Base-by-base conservation (phyloP, 306 rosid species). In the Cicer arietinum region DNA sequence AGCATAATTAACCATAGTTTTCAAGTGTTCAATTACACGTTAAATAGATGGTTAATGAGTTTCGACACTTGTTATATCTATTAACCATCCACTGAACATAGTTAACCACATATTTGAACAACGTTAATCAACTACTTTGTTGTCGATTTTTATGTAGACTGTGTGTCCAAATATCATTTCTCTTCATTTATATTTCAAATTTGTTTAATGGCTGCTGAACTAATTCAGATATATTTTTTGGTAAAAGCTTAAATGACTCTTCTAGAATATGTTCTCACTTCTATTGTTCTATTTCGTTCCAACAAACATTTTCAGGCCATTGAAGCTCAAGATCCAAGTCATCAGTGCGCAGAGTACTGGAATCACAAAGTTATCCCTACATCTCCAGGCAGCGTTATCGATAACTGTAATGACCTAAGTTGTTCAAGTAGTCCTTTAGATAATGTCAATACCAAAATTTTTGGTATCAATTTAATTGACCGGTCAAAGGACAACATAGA, bases 311-410 rank as follows among this genome's bases (percentile, higher is more conserved):
- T 50, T 66, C 89, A 90, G 98, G 93, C 87, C 68, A 83, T 93
- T 0, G 96, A 93, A 90, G 91, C 88, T 44, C 93, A 81, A 50
- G 98, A 93, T 79, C 93, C 82, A 0, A 66, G 71, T 56, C 96
- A 89, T 77, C 86, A 76, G 77, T 93, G 93, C 63, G 16, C 25
- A 46, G 98, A 88, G 84, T 93, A 93, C 74, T 93, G 98, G 97
- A 86, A 85, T 73, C 81, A 86, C 90, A 87, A 68, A 42, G 73
- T 16, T 10, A 54, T 30, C 30, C 82, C 84, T 45, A 51, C 52
- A 14, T 46, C 76, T 76, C 54, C 54, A 4, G 71, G 73, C 66
- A 73, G 79, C 4, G 18, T 44, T 35, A 59, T 65, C 25, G 72
- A 79, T 50, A 65, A 58, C 61, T 25, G 50, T 69, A 86, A 75